Conservation (phyloP, 345 rosid species). For the Sisymbrium altissimum region DNA sequence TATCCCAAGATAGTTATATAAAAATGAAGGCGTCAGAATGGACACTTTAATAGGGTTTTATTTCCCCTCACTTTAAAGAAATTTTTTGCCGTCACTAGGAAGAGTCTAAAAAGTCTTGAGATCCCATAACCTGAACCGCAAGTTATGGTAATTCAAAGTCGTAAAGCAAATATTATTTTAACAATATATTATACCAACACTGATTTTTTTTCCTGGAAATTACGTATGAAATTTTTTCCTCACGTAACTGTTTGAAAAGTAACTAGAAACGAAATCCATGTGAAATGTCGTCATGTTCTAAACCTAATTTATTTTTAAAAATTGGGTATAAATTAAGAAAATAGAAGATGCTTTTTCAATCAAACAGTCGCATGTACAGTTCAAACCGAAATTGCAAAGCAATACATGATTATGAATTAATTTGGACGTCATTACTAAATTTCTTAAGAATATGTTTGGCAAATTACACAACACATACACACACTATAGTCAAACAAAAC, state of each 20-base stretch:
- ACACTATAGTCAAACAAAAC: not conserved
- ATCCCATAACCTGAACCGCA: slow-evolving; percentile 23
- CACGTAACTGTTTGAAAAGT: slow-evolving; percentile 16
- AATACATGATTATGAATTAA: not conserved
- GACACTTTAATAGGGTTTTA: not conserved
- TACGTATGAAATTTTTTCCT: not conserved
- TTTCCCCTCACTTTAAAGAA: not conserved
- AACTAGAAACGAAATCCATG: slow-evolving; percentile 1
- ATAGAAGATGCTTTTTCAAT: not conserved
- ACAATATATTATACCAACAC: not conserved
- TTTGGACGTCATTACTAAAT: not conserved
- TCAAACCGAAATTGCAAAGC: not conserved
- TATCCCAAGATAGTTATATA: not conserved
- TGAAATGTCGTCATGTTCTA: not conserved
- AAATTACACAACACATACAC: not conserved
- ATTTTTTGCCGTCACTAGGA: slow-evolving; percentile 19
- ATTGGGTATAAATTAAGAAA: not conserved
- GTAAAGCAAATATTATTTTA: slow-evolving; percentile 7
- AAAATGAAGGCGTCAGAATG: slow-evolving; percentile 2
- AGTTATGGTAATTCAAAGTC: slow-evolving; percentile 34
- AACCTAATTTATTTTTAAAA: not conserved
- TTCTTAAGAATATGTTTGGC: not conserved
- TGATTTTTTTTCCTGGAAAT: not conserved
- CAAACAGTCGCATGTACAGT: not conserved
- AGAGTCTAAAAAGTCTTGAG: slow-evolving; percentile 30